phyloP scores from a whole-genome alignment of 2,329 filamentous ascomycete genomes.

The Coniella lustricola region DNA sequence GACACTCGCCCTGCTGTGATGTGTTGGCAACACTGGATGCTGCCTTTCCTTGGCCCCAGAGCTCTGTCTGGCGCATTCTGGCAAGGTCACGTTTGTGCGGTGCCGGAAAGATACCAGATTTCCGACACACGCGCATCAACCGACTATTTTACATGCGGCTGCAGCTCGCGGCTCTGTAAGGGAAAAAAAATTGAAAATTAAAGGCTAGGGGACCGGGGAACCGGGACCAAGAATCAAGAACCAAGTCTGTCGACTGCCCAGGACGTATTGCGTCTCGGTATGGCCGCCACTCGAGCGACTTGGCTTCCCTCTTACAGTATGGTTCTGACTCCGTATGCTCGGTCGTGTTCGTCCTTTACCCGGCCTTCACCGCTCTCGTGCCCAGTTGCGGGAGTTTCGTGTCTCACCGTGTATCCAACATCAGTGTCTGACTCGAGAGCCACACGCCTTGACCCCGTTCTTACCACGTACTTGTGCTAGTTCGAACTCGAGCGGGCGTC shows the following conservation, averaged over 20 bases:
- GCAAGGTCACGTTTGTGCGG: no score
- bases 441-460: not conserved
- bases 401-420: constrained; percentile 14
- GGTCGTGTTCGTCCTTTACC: constrained; percentile 5
- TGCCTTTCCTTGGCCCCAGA: not conserved
- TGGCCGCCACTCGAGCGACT: not conserved
- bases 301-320: not conserved
- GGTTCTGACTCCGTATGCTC: not conserved
- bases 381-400: constrained; percentile 1
- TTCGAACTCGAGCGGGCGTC: no score
- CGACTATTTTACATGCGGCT: not conserved
- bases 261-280: no score
- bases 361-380: constrained; percentile 13
- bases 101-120: not conserved
- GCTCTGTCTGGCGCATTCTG: not conserved
- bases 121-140: constrained; percentile 8
- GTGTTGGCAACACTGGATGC: not conserved
- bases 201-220: no score
- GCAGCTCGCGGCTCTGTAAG: no score
- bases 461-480: no score
- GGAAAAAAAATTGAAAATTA: no score
- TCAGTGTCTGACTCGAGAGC: constrained; percentile 5
- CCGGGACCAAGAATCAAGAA: no score
- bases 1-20: constrained; percentile 1
- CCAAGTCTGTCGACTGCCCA: no score